Evolutionary conservation across 306 rosid species (phyloP).

Genomic region (Trifolium fragiferum): DNA sequence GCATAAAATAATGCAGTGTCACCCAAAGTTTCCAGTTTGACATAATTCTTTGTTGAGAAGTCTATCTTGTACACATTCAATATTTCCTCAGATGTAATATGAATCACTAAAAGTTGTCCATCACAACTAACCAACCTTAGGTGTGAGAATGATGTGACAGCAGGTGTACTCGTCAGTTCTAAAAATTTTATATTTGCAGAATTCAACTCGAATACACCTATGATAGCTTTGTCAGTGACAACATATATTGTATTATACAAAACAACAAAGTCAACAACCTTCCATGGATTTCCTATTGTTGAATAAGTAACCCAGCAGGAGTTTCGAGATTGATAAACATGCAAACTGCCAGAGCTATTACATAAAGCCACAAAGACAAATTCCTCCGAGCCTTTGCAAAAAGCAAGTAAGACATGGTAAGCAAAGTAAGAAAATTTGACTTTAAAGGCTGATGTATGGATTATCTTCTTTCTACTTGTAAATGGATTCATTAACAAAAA

Average conservation of each 20-base stretch:
- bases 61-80: neutral
- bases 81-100: neutral
- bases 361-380: neutral
- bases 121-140: neutral
- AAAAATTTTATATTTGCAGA: neutral
- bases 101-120: neutral
- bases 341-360: neutral
- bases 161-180: neutral
- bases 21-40: neutral
- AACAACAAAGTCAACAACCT: constrained; percentile 1
- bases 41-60: neutral
- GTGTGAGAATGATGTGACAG: neutral
- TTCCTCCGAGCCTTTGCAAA: neutral
- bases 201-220: neutral
- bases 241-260: constrained; percentile 5
- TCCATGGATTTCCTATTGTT: neutral
- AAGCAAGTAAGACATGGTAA: constrained; percentile 8
- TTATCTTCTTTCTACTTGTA: neutral
- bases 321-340: constrained; percentile 5
- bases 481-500: constrained; percentile 3
- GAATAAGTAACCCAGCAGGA: neutral
- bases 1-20: constrained; percentile 13
- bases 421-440: neutral
- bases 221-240: neutral
- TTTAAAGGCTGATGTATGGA: neutral